A percentile compares a stretch with the other conserved stretches of the same genome.
Evolutionary conservation across 768 basidiomycete genomes (phyloP).

Genomic region (Hirschioporus abietinus): DNA sequence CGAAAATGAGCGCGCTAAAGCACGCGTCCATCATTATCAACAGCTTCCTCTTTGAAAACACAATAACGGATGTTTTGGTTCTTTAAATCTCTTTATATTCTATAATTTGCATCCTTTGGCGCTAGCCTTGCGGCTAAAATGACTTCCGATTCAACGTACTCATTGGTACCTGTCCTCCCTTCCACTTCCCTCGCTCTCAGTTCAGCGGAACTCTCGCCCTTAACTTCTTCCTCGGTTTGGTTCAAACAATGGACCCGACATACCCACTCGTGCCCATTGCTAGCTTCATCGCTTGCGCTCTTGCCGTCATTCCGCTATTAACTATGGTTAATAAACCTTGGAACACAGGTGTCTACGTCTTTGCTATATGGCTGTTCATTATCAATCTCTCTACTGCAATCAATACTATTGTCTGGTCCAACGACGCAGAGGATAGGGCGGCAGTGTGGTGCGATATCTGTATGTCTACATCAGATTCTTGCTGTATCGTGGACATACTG

Average conservation of each 20-base stretch:
- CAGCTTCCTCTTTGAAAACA: too few species aligned
- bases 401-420: slow-evolving; percentile 34
- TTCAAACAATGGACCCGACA: slow-evolving; percentile 10
- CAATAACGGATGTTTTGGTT: too few species aligned
- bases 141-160: too few species aligned
- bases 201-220: too few species aligned
- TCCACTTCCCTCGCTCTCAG: too few species aligned
- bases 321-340: slow-evolving; percentile 29
- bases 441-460: slow-evolving; percentile 56
- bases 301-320: slow-evolving; percentile 45
- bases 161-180: too few species aligned
- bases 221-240: too few species aligned
- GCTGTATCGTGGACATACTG: neutral
- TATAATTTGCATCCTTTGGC: too few species aligned
- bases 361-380: slow-evolving; percentile 27
- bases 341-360: slow-evolving; percentile 28
- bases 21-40: too few species aligned
- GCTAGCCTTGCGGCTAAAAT: too few species aligned
- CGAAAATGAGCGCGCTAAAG: too few species aligned
- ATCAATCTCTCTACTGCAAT: slow-evolving; percentile 23
- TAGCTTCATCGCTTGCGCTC: slow-evolving; percentile 33
- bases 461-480: slow-evolving; percentile 22
- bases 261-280: slow-evolving; percentile 32
- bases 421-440: slow-evolving; percentile 22
- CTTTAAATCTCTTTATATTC: too few species aligned